A percentile compares a stretch with the other conserved stretches of the same genome.
These are phyloP conservation scores for Lichtheimia ornata DNA, from an alignment of 371 early-diverging fungal species.

Conservation along the genomic window DNA sequence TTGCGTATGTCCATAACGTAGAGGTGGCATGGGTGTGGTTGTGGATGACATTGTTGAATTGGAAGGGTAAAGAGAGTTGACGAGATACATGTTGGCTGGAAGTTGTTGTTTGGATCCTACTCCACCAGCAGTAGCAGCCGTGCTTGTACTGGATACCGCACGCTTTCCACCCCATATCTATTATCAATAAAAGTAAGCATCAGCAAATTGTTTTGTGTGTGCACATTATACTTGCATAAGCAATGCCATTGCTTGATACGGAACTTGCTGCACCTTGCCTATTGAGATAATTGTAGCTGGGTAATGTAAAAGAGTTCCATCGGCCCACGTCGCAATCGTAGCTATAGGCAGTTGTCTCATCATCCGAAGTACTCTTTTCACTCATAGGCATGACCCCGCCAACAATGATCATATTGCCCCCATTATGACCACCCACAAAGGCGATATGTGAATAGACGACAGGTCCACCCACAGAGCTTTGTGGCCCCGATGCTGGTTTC, in stretches of 20 bases:
- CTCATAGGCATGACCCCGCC: constrained; percentile 36
- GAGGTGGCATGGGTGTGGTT: constrained; percentile 13
- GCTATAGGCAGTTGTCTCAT: constrained; percentile 31
- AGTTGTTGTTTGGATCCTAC: constrained; percentile 7
- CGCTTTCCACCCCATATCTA: constrained; percentile 50
- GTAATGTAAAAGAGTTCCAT: constrained; percentile 41
- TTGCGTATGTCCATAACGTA: constrained; percentile 44
- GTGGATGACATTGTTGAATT: constrained; percentile 26
- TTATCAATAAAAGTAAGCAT: neutral
- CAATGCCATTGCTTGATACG: constrained; percentile 25
- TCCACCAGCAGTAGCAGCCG: neutral
- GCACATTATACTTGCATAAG: constrained; percentile 27
- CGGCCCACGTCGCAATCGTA: constrained; percentile 35
- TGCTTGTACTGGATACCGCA: constrained; percentile 1
- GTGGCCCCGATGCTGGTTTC: constrained; percentile 42
- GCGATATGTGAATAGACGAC: constrained; percentile 40
- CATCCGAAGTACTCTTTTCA: constrained; percentile 17
- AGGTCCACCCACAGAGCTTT: constrained; percentile 39
- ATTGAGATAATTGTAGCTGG: constrained; percentile 29
- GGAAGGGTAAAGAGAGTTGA: constrained; percentile 29
- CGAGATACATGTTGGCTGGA: constrained; percentile 29
- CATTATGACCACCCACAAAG: constrained; percentile 28
- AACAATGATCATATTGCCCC: constrained; percentile 37
- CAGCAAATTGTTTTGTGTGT: neutral
- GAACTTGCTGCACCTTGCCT: constrained; percentile 41